Base-by-base conservation (phyloP, 371 early-diverging fungal genomes). In the Mucor ambiguus region DNA sequence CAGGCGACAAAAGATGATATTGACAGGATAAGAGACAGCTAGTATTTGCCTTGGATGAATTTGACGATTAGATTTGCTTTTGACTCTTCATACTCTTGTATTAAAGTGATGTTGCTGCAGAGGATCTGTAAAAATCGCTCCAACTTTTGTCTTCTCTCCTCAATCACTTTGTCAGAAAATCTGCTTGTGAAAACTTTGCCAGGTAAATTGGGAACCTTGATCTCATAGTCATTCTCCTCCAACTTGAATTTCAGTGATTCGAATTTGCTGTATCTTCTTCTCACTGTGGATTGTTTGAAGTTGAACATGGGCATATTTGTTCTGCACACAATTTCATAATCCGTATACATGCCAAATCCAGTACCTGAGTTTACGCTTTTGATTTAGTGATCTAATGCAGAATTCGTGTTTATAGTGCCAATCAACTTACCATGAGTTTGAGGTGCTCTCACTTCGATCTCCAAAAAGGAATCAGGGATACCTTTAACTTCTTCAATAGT, bases 291-390 rank as follows among this genome's bases (percentile, higher is more conserved):
- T 22, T 85, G 69, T 66, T 89, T 89, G 52, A 91, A 66, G 77
- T 96, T 96, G 87, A 97, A 98, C 26, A 93, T 89, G 12, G 98
- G 98, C 59, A 96, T 94, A 77, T 97, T 98, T 48, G 97, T 97
- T 74, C 88, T 86, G 80, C 94, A 95, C 60, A 96, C 82, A 67
- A 98, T 92, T 78, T 98, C 97, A 71, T 96, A 98, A 77, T 97
- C 97, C 30, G 96, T 95, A 74, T 87, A 96, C 90, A 92, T 94
- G 16, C 91, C 91, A 62, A 85, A 84, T 52, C 90, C 89, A 3
- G 54, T 44, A 35, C 67, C 67, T 61, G 24, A 22, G 54, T 57
- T 26, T 4, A 9, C 26, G 3, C 22, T 20, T 12, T 22, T 20
- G 22, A 24, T 49, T 48, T 49, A 41, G 11, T 38, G 24, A 58